Percentiles rank a stretch among this genome's conserved stretches.
These are phyloP conservation scores for Talaromyces islandicus DNA, from an alignment of 2,329 filamentous ascomycete genomes.

Conservation along the genomic window DNA sequence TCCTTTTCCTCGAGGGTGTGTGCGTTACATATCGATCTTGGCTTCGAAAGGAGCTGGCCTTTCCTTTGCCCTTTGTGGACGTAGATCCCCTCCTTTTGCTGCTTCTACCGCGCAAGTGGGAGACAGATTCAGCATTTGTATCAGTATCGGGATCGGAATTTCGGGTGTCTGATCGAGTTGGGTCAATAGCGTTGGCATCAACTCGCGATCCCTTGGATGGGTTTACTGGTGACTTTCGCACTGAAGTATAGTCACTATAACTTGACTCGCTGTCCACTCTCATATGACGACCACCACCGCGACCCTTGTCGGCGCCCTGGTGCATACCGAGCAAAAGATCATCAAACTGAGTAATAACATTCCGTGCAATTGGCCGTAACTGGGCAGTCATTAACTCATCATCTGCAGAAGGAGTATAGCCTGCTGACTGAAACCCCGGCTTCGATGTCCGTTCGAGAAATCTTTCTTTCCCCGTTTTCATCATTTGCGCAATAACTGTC, in stretches of 20 bases:
- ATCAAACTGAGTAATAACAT: slow-evolving; percentile 66
- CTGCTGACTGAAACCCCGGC: slow-evolving; percentile 11
- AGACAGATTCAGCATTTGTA: slow-evolving; percentile 23
- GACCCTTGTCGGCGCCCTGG: slow-evolving; percentile 52
- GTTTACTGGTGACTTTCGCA: neutral
- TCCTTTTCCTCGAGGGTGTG: neutral
- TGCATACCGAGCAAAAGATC: slow-evolving; percentile 64
- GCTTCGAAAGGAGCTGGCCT: neutral
- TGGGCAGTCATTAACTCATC: slow-evolving; percentile 62
- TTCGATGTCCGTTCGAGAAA: slow-evolving; percentile 45
- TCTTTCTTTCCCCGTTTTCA: slow-evolving; percentile 62
- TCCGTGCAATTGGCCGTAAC: slow-evolving; percentile 62
- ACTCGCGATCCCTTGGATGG: neutral
- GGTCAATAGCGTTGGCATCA: neutral
- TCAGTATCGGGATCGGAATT: slow-evolving; percentile 12
- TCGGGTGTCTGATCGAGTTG: neutral
- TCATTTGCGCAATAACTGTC: slow-evolving; percentile 59
- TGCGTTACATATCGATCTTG: neutral
- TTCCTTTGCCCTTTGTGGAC: neutral
- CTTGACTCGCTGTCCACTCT: neutral
- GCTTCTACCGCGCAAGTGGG: slow-evolving; percentile 18
- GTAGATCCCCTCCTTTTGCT: neutral
- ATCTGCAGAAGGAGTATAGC: slow-evolving; percentile 59
- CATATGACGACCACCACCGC: slow-evolving; percentile 16
- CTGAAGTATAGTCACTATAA: neutral